A percentile compares a stretch with the other conserved stretches of the same genome.
These are phyloP conservation scores for Tolypocladium nubicola DNA, from an alignment of 2,329 filamentous ascomycete genomes.

Conservation along the genomic window DNA sequence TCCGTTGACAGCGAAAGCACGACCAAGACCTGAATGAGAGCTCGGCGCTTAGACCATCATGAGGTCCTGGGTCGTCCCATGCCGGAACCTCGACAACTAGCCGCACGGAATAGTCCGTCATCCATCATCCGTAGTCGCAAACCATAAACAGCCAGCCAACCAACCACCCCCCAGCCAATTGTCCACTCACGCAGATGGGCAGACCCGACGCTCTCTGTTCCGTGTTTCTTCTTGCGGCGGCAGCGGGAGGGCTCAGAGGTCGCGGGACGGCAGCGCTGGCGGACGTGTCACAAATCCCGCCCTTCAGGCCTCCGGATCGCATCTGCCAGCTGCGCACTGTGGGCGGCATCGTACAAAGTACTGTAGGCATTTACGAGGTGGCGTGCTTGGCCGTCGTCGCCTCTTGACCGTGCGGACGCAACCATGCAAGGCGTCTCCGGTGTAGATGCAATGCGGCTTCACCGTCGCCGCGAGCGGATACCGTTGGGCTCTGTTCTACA, in stretches of 20 bases:
- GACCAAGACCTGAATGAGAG: too few relatives aligned
- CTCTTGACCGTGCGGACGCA: neutral
- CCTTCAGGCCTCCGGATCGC: neutral
- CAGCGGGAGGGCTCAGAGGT: neutral
- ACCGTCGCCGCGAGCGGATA: neutral
- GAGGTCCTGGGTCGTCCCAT: too few relatives aligned
- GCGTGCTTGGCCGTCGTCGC: neutral
- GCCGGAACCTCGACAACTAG: too few relatives aligned
- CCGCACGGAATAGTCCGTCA: too few relatives aligned
- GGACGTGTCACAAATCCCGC: neutral
- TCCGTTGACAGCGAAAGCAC: too few relatives aligned
- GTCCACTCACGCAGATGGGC: neutral
- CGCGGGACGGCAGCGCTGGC: neutral
- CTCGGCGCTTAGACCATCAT: too few relatives aligned
- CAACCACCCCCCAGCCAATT: neutral
- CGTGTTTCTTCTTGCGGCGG: neutral
- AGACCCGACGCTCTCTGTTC: too few relatives aligned
- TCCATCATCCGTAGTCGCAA: too few relatives aligned
- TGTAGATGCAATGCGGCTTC: neutral
- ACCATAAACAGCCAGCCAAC: neutral
- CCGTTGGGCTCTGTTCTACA: neutral
- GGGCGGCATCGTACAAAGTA: neutral
- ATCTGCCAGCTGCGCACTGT: neutral
- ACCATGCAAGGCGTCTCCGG: conserved; percentile 2
- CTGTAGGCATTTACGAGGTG: neutral